Evolutionary conservation across 139 green algal genomes (phyloP).

Genomic region (Chara braunii): DNA sequence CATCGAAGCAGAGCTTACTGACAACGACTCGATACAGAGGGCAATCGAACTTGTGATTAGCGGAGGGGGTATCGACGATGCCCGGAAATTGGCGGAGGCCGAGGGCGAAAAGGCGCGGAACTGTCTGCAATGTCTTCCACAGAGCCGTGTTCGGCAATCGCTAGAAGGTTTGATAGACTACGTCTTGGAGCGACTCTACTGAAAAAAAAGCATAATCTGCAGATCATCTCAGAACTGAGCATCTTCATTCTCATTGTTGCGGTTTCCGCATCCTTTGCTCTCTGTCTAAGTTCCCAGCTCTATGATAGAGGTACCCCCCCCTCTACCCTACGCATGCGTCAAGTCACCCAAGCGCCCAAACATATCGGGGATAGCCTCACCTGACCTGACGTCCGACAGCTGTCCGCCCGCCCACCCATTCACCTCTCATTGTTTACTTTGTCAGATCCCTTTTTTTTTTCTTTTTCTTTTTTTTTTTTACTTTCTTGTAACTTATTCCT

Average conservation of each 20-base stretch:
- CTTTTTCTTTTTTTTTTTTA: background rate
- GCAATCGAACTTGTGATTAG: conserved; percentile 59
- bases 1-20: conserved; percentile 61
- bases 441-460: background rate
- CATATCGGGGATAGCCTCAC: background rate
- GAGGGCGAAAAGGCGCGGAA: conserved; percentile 64
- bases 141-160: conserved; percentile 62
- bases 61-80: conserved; percentile 41
- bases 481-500: background rate
- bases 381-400: background rate
- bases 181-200: conserved; percentile 87
- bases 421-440: background rate
- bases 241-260: background rate
- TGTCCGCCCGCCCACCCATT: background rate
- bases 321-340: too few relatives aligned
- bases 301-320: background rate
- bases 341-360: too few relatives aligned
- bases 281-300: background rate
- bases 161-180: conserved; percentile 90
- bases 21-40: conserved; percentile 57
- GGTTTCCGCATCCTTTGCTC: background rate
- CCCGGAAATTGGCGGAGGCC: conserved; percentile 58
- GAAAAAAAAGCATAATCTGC: background rate
- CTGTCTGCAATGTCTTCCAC: conserved; percentile 60
- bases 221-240: background rate